Base-by-base conservation (phyloP, 192 early-diverging fungal species). In the Mortierella antarctica region DNA sequence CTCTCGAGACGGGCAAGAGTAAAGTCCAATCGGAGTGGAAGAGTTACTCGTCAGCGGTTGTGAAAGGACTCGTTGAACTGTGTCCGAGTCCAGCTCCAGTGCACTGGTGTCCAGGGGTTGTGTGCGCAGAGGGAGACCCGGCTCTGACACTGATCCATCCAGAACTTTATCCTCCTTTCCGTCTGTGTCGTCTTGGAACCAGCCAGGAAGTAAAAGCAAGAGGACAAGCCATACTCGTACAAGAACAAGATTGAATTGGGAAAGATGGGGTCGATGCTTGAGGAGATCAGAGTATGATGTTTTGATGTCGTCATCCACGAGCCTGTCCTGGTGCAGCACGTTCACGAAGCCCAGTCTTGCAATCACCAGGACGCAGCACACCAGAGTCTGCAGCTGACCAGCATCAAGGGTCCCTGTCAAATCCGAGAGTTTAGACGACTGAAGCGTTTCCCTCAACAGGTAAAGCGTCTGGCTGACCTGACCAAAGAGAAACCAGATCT, bases 251-350 rank as follows among this genome's bases (percentile, higher is more conserved):
- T 80, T 80, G 65, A 80, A 80, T 13, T 80, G 77, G 15, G 62
- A 70, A 5, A 80, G 65, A 39, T 80, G 77, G 17, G 77, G 77
- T 6, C 77, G 77, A 46, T 72, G 49, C 57, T 72, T 80, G 3
- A 71, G 64, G 40, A 80, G 64, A 31, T 62, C 60, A 6, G 70
- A 67, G 48, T 80, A 80, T 6, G 69, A 72, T n/a, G 72, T 61
- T 49, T 80, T 80, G 64, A 80, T 72, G 48, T 80, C 77, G 31
- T 80, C 77, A 18, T 80, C 77, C 14, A 80, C 77, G 9, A 80
- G 65, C 5, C 77, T 70, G 31, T 80, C 77, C 55, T 80, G 77
- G 18, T 80, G 77, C 3, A 80, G 60, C 17, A 80, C 53, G 12
- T 80, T 80, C 2, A 80, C 77, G 57, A 80, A 76, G 1, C 74